Evolutionary conservation across 2,329 filamentous ascomycete species (phyloP).

Genomic region (Orbilia quercus): DNA sequence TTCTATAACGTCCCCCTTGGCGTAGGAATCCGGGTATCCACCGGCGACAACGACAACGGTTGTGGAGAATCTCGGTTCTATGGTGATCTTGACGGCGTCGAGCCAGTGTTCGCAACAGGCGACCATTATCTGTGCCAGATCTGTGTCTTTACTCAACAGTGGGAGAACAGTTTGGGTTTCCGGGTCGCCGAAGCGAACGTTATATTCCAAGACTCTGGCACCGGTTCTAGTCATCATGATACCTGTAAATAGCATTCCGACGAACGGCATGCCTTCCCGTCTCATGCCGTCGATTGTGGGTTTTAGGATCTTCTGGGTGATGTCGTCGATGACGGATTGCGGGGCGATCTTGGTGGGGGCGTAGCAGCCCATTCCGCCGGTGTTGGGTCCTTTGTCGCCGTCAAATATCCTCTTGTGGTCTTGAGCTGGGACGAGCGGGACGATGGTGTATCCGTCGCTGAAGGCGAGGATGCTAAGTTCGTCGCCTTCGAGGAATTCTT

Average conservation of each 20-base stretch:
- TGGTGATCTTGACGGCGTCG: constrained; percentile 74
- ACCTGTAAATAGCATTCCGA: constrained; percentile 85
- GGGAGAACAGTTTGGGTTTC: constrained; percentile 89
- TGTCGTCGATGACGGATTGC: constrained; percentile 77
- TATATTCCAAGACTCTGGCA: constrained; percentile 89
- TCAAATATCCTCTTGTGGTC: constrained; percentile 97
- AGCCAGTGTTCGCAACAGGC: constrained; percentile 83
- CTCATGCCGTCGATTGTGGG: constrained; percentile 91
- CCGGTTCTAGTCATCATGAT: constrained; percentile 88
- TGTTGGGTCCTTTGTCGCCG: constrained; percentile 89
- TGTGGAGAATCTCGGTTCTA: constrained; percentile 78
- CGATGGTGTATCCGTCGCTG: constrained; percentile 86
- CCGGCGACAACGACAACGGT: constrained; percentile 94
- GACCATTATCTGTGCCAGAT: constrained; percentile 88
- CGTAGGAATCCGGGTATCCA: constrained; percentile 88
- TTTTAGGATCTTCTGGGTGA: constrained; percentile 85
- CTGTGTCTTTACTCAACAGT: constrained; percentile 79
- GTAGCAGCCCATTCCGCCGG: constrained; percentile 97
- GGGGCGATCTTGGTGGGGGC: constrained; percentile 86
- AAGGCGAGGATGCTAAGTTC: constrained; percentile 93
- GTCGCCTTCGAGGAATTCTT: constrained; percentile 90
- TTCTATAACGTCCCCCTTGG: constrained; percentile 77
- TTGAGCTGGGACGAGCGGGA: constrained; percentile 87
- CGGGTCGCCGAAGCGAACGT: constrained; percentile 90
- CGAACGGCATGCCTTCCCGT: constrained; percentile 77